phyloP scores from a whole-genome alignment of 208 protist genomes.

The Leishmania amazonensis region DNA sequence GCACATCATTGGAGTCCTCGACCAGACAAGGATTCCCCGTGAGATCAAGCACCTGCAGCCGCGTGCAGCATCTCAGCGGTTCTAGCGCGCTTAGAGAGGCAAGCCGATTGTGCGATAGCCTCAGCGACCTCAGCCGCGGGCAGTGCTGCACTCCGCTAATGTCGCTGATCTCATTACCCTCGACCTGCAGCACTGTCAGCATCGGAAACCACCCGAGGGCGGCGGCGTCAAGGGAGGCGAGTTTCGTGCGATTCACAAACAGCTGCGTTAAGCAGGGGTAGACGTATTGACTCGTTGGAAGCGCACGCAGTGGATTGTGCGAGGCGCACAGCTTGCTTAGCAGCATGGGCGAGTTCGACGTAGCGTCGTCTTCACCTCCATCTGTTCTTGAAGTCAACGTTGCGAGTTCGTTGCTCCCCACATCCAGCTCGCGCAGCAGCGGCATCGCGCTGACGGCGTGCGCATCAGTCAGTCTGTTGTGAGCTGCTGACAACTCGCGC shows the following conservation, averaged over 20 bases:
- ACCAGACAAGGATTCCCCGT: constrained; percentile 61
- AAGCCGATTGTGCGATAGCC: constrained; percentile 72
- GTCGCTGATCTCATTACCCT: constrained; percentile 67
- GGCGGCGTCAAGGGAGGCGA: constrained; percentile 37
- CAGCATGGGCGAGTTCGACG: constrained; percentile 19
- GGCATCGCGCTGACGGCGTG: constrained; percentile 34
- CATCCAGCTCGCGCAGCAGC: constrained; percentile 63
- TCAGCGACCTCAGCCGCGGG: constrained; percentile 54
- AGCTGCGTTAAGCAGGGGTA: constrained; percentile 69
- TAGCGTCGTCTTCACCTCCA: constrained; percentile 5
- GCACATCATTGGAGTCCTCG: not conserved
- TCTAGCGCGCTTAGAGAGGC: constrained; percentile 27
- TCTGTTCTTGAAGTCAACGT: constrained; percentile 4
- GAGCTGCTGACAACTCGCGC: constrained; percentile 43
- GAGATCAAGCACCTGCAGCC: constrained; percentile 49
- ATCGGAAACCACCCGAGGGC: constrained; percentile 64
- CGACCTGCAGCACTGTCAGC: constrained; percentile 69
- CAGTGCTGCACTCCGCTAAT: constrained; percentile 65
- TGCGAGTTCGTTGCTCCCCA: constrained; percentile 58
- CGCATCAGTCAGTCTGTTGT: constrained; percentile 51
- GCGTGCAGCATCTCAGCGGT: constrained; percentile 51
- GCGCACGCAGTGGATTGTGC: constrained; percentile 43
- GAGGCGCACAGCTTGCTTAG: constrained; percentile 70
- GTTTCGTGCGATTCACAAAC: constrained; percentile 68
- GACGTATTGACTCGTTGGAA: constrained; percentile 9